Evolutionary conservation across 116 monocot genomes (phyloP).

Genomic region (Zostera marina): DNA sequence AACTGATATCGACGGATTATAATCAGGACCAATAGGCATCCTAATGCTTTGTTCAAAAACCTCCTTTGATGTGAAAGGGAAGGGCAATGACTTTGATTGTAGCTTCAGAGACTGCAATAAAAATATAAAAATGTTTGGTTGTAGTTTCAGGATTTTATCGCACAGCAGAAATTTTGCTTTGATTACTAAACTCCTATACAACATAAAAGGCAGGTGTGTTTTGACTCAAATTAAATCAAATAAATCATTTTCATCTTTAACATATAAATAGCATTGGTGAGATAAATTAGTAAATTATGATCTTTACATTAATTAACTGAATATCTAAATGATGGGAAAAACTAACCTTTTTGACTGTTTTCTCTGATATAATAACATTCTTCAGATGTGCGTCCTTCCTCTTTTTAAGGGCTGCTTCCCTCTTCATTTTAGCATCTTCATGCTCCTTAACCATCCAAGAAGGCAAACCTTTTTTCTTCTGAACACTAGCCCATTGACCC

Average conservation of each 20-base stretch:
- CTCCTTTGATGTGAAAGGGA: slow-evolving; percentile 72
- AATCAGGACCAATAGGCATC: slow-evolving; percentile 96
- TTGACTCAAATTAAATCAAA: background rate
- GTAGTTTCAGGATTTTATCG: too few species aligned
- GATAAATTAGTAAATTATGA: background rate
- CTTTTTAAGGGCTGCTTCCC: slow-evolving; percentile 67
- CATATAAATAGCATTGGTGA: too few species aligned
- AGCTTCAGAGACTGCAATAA: slow-evolving; percentile 61
- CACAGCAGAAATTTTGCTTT: too few species aligned
- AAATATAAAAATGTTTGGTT: background rate
- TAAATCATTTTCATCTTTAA: too few species aligned
- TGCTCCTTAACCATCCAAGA: slow-evolving; percentile 80
- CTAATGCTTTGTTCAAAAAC: slow-evolving; percentile 75
- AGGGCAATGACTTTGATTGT: slow-evolving; percentile 42
- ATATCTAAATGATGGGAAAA: background rate
- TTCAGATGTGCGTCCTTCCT: slow-evolving; percentile 92
- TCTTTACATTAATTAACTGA: background rate
- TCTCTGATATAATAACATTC: slow-evolving; percentile 89
- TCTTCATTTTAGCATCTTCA: slow-evolving; percentile 64
- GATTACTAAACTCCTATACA: background rate
- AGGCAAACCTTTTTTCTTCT: slow-evolving; percentile 74
- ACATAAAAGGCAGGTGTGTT: background rate
- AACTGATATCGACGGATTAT: slow-evolving; percentile 65
- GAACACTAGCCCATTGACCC: slow-evolving; percentile 90
- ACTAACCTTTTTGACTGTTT: slow-evolving; percentile 65